Evolutionary conservation across 257 asterid species (phyloP).

Genomic region (Schizonepeta tenuifolia): DNA sequence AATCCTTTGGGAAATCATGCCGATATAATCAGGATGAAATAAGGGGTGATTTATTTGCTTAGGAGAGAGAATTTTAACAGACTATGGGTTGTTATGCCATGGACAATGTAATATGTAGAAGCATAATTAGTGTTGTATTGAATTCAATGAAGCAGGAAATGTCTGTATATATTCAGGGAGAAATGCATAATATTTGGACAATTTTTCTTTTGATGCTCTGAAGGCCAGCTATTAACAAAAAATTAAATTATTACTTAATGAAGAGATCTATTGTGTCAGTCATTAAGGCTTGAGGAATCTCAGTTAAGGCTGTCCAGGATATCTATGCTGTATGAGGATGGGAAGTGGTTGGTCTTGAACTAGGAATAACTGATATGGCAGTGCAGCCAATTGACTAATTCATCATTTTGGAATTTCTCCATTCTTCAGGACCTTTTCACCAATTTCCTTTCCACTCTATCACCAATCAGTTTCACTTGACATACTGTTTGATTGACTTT

Average conservation of each 20-base stretch:
- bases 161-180: too few species aligned
- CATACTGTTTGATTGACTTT: neutral
- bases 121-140: neutral
- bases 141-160: too few species aligned
- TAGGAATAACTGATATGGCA: too few species aligned
- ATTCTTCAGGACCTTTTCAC: neutral
- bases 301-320: neutral
- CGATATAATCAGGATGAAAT: slow-evolving; percentile 8
- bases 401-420: neutral
- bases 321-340: too few species aligned
- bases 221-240: too few species aligned
- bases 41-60: neutral
- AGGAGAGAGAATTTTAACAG: neutral
- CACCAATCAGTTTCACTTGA: neutral
- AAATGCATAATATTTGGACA: too few species aligned
- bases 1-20: slow-evolving; percentile 1
- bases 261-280: neutral
- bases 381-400: neutral
- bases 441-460: neutral
- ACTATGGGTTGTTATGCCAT: neutral
- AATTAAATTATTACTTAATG: too few species aligned
- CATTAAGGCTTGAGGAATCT: neutral
- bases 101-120: neutral
- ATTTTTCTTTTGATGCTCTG: too few species aligned
- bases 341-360: too few species aligned